Conservation (phyloP, 768 basidiomycete species). For the Suillus cothurnatus region DNA sequence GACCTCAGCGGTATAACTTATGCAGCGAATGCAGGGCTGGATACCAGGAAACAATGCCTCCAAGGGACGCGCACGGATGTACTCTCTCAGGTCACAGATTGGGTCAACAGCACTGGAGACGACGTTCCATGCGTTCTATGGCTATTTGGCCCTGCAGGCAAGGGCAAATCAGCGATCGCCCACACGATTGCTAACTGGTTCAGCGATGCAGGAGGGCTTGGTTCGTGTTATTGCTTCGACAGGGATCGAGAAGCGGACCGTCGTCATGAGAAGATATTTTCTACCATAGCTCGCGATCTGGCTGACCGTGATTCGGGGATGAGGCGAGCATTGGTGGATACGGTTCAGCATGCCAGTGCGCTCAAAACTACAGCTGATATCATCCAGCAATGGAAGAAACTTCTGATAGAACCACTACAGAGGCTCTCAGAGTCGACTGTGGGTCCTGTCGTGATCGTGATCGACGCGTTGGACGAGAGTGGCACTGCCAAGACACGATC, state of each 20-base stretch:
- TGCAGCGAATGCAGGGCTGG: background rate
- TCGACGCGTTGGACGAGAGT: slow-evolving; percentile 26
- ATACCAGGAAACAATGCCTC: slow-evolving; percentile 15
- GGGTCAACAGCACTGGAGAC: slow-evolving; percentile 18
- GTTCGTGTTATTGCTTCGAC: slow-evolving; percentile 6
- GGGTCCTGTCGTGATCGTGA: slow-evolving; percentile 25
- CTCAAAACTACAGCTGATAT: slow-evolving; percentile 1
- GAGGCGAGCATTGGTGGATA: background rate
- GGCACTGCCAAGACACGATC: slow-evolving; percentile 4
- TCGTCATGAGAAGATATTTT: slow-evolving; percentile 13
- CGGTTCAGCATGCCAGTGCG: background rate
- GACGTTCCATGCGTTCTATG: background rate
- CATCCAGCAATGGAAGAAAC: slow-evolving; percentile 16
- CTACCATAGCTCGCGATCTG: slow-evolving; percentile 11
- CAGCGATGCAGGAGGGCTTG: background rate
- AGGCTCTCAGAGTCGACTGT: slow-evolving; percentile 8
- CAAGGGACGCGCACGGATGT: slow-evolving; percentile 23
- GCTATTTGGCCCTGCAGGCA: background rate
- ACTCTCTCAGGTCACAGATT: slow-evolving; percentile 26
- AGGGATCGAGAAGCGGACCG: slow-evolving; percentile 9
- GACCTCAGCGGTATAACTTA: background rate
- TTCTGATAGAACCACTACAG: slow-evolving; percentile 15
- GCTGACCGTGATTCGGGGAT: slow-evolving; percentile 1
- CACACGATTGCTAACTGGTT: slow-evolving; percentile 20
- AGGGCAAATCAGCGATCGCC: background rate